Evolutionary conservation across 163 green algal species (phyloP).

Genomic region (Prototheca wickerhamii): DNA sequence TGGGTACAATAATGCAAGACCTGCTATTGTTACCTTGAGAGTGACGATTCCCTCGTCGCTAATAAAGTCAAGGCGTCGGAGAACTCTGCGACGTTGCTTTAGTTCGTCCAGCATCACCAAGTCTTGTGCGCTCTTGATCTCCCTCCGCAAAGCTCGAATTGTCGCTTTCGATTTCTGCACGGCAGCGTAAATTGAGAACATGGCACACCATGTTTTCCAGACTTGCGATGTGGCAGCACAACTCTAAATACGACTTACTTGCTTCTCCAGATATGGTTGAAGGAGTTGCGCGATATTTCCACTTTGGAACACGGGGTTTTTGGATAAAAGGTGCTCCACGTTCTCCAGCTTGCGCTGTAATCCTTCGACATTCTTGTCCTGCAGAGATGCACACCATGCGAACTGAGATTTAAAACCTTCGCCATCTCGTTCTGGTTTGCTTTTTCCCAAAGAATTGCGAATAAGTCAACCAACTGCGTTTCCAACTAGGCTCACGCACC

Average conservation of each 20-base stretch:
- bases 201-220: neutral
- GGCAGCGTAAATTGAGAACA: neutral
- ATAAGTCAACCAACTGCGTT: no score
- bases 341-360: neutral
- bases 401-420: no score
- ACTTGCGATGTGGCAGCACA: no score
- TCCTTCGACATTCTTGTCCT: neutral
- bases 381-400: no score
- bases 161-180: neutral
- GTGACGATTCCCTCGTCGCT: constrained; percentile 13
- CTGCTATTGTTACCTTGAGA: constrained; percentile 12
- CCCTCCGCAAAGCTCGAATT: no score
- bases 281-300: neutral
- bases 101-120: neutral
- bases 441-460: no score
- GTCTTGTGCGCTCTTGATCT: neutral
- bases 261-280: neutral
- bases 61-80: neutral
- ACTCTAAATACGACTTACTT: neutral
- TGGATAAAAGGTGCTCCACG: neutral
- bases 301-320: neutral
- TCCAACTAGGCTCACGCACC: constrained; percentile 1
- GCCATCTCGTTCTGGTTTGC: no score
- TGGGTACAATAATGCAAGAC: neutral
- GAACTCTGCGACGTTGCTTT: neutral